These are phyloP conservation scores for Nicotiana paniculata DNA, from an alignment of 257 asterid genomes.

Conservation along the genomic window DNA sequence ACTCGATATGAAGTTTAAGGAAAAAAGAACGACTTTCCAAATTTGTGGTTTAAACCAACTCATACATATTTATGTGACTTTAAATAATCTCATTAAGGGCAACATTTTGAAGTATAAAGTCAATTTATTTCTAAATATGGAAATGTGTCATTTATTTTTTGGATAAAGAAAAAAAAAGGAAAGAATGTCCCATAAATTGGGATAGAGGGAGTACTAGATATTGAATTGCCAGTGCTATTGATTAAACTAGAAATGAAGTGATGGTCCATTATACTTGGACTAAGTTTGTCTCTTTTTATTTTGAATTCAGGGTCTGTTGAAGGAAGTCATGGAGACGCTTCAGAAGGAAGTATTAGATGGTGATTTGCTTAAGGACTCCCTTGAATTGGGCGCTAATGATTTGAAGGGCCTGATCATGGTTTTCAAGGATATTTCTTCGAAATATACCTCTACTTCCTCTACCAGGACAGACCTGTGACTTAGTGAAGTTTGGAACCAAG, in stretches of 20 bases:
- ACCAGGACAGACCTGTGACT: conserved; percentile 43
- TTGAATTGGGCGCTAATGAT: conserved; percentile 59
- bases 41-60: no score
- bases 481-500: neutral
- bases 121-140: no score
- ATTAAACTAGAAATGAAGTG: neutral
- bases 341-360: conserved; percentile 65
- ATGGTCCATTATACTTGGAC: neutral
- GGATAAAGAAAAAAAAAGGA: no score
- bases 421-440: conserved; percentile 49
- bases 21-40: no score
- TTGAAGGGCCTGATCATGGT: conserved; percentile 47
- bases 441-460: conserved; percentile 33
- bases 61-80: no score
- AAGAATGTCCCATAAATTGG: no score
- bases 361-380: conserved; percentile 66
- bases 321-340: conserved; percentile 43
- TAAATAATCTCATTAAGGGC: no score
- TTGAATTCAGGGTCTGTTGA: conserved; percentile 56
- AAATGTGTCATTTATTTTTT: no score
- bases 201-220: neutral
- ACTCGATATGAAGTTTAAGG: no score
- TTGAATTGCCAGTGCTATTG: neutral
- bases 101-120: no score
- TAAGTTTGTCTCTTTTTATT: neutral